Evolutionary conservation across 2,329 filamentous ascomycete species (phyloP).

Genomic region (Coniochaeta sp.): DNA sequence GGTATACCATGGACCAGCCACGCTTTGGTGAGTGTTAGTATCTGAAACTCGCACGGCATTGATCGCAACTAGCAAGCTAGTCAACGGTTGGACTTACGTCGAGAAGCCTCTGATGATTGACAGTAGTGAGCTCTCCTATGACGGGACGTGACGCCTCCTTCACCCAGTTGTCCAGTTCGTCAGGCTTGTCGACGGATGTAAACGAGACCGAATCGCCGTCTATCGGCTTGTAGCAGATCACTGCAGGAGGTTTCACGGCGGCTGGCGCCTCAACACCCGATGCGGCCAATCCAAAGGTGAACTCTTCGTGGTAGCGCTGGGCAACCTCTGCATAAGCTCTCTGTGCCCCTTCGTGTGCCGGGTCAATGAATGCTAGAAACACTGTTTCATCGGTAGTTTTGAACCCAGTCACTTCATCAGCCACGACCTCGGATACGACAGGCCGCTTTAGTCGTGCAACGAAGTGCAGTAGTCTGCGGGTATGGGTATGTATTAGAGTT

Average conservation of each 20-base stretch:
- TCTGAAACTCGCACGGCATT: not conserved
- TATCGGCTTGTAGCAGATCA: slow-evolving; percentile 21
- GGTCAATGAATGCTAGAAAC: slow-evolving; percentile 20
- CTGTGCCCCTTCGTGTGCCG: slow-evolving; percentile 10
- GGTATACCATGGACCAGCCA: slow-evolving; percentile 28
- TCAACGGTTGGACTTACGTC: slow-evolving; percentile 17
- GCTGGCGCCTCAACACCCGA: slow-evolving; percentile 8
- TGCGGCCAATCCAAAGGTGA: slow-evolving; percentile 22
- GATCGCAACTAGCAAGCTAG: not conserved
- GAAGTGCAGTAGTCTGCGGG: slow-evolving; percentile 16
- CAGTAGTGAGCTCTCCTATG: slow-evolving; percentile 22
- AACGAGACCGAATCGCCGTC: slow-evolving; percentile 18
- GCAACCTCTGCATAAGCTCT: slow-evolving; percentile 18
- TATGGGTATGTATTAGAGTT: not conserved
- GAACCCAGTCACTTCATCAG: slow-evolving; percentile 16
- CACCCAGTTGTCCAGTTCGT: slow-evolving; percentile 19
- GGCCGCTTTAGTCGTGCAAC: slow-evolving; percentile 18
- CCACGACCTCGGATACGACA: slow-evolving; percentile 12
- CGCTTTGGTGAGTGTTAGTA: slow-evolving; percentile 12
- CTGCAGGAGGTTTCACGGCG: slow-evolving; percentile 7
- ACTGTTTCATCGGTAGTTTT: slow-evolving; percentile 22
- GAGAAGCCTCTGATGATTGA: slow-evolving; percentile 24
- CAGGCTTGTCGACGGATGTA: slow-evolving; percentile 7
- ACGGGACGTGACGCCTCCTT: slow-evolving; percentile 18
- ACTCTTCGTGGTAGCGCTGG: slow-evolving; percentile 20